phyloP scores from a whole-genome alignment of 1,139 yeast species.

The Komagataea norvegica region DNA sequence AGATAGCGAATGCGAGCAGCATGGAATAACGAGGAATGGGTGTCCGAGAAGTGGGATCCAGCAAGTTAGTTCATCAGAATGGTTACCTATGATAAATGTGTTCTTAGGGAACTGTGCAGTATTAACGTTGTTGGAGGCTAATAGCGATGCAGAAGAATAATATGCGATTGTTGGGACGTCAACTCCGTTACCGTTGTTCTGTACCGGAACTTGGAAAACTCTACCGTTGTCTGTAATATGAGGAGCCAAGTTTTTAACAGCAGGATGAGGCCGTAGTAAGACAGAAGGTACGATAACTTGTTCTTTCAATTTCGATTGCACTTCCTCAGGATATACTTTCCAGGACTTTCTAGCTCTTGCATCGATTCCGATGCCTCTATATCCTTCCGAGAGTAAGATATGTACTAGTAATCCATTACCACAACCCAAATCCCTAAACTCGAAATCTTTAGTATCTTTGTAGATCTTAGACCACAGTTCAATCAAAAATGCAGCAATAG shows the following conservation, averaged over 20 bases:
- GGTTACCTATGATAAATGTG: slow-evolving; percentile 88
- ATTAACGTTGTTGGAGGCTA: slow-evolving; percentile 57
- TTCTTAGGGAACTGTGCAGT: slow-evolving; percentile 60
- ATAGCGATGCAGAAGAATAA: slow-evolving; percentile 32
- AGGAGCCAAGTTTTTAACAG: slow-evolving; percentile 49
- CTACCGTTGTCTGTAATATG: slow-evolving; percentile 54
- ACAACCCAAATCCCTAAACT: slow-evolving; percentile 89
- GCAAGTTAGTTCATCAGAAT: slow-evolving; percentile 90
- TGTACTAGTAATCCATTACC: slow-evolving; percentile 89
- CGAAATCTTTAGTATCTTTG: slow-evolving; percentile 42
- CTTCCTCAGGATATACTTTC: slow-evolving; percentile 61
- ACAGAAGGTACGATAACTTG: slow-evolving; percentile 77
- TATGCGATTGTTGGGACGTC: slow-evolving; percentile 27
- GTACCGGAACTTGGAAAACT: slow-evolving; percentile 49
- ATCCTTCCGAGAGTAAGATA: slow-evolving; percentile 74
- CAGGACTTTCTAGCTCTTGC: slow-evolving; percentile 89
- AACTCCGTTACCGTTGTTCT: slow-evolving; percentile 18
- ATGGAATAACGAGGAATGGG: slow-evolving; percentile 90
- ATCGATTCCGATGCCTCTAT: slow-evolving; percentile 78
- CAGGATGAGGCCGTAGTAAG: slow-evolving; percentile 64
- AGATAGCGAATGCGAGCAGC: slow-evolving; percentile 84
- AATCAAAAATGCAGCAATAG: slow-evolving; percentile 92
- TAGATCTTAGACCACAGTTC: slow-evolving; percentile 75
- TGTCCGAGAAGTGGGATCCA: slow-evolving; percentile 88
- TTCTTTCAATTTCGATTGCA: slow-evolving; percentile 56